Evolutionary conservation across 1,284 basidiomycete genomes (phyloP), one percentile per base, ranked within the genome.

Genomic region (Sphagnurus paluster): DNA sequence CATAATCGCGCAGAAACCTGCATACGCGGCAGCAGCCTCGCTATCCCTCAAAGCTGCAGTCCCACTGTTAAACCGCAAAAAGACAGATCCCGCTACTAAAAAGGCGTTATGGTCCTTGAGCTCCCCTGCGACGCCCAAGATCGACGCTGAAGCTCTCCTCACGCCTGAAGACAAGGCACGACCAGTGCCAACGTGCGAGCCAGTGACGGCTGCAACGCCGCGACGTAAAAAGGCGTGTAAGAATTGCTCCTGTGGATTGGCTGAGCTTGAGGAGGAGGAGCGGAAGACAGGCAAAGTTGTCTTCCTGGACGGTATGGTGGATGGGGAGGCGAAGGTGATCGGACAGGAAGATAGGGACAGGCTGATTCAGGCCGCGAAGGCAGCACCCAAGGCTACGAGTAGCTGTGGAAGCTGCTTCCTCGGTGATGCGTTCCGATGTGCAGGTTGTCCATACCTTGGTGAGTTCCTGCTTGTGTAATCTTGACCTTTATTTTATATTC

Each of bases 321-420:
- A 69, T 52, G 77, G 79, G 4, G 70, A 73, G 52, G 75, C 84
- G 23, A 75, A 75, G 53, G 84, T 84, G 59, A 81, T 91, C 5
- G 73, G 75, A 41, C 75, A 80, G 57, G 74, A 70, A 13, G 87
- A 89, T 68, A 79, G 74, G 63, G 81, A 81, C 54, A 71, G 82
- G 46, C 57, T 90, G 54, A 60, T 85, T 48, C 66, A 70, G 23
- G 85, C 84, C 10, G 85, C 84, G 2, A 80, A 75, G 56, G 77
- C 77, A 19, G 80, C 86, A 17, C 81, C 84, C 39, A 92, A 92
- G 70, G 89, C 89, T 56, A 98, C 94, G 39, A 94, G 90, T 63
- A 94, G 91, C 60, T 99, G 96, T 71, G 95, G 94, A n/a, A 97
- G 79, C 68, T 99, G 96, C 74, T 98, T 93, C 75, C 74, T 99